Conservation (phyloP, 1,139 yeast species). For the Maudiozyma humilis region DNA sequence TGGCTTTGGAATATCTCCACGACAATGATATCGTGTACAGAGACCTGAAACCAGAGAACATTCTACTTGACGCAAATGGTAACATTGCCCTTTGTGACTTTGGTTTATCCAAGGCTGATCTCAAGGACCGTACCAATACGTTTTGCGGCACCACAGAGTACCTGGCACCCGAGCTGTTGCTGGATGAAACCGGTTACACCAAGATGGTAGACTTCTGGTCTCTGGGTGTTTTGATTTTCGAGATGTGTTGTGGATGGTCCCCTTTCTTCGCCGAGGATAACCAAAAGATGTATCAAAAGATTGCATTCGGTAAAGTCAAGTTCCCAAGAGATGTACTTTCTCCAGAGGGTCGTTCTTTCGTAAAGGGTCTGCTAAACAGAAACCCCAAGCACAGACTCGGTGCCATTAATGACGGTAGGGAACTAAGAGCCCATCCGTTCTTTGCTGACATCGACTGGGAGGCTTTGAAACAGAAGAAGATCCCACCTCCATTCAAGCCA, state of each 20-base stretch:
- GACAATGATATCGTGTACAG: conserved; percentile 90
- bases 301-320: conserved; percentile 94
- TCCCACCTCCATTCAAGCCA: conserved; percentile 98
- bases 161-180: conserved; percentile 69
- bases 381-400: conserved; percentile 94
- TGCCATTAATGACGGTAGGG: conserved; percentile 83
- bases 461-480: conserved; percentile 61
- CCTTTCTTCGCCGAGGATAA: conserved; percentile 96
- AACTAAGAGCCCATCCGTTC: conserved; percentile 82
- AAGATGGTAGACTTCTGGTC: conserved; percentile 88
- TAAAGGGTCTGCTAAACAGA: conserved; percentile 86
- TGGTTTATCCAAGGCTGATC: conserved; percentile 89
- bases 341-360: conserved; percentile 87
- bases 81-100: conserved; percentile 95
- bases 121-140: conserved; percentile 91
- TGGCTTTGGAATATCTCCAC: conserved; percentile 87
- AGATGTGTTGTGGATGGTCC: conserved; percentile 98
- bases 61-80: conserved; percentile 88
- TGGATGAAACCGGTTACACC: conserved; percentile 78
- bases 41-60: conserved; percentile 92
- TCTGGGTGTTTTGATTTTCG: conserved; percentile 70
- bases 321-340: conserved; percentile 93
- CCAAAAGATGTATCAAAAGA: conserved; percentile 96
- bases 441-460: conserved; percentile 90
- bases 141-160: conserved; percentile 97